Conservation (phyloP, 1,284 basidiomycete species). For the Ceratobasidium sp. region DNA sequence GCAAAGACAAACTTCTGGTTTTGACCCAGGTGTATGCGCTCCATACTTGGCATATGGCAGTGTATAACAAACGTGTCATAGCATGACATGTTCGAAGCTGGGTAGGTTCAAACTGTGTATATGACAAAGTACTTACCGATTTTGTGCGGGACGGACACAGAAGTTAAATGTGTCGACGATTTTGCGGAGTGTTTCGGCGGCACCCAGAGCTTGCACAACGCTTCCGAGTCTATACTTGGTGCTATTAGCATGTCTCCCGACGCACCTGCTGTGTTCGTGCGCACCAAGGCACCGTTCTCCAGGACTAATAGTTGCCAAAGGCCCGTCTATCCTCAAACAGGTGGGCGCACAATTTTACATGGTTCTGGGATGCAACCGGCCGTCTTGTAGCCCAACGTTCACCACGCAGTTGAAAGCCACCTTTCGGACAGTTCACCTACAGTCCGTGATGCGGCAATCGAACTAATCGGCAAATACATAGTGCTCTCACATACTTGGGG, state of each 20-base stretch:
- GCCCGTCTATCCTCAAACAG: slow-evolving; percentile 80
- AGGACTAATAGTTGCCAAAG: slow-evolving; percentile 84
- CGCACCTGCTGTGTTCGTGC: slow-evolving; percentile 83
- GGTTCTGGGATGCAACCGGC: background rate
- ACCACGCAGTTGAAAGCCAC: slow-evolving; percentile 85
- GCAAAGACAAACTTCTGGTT: slow-evolving; percentile 86
- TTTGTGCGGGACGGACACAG: slow-evolving; percentile 68
- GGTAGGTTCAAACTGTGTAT: slow-evolving; percentile 59
- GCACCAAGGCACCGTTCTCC: slow-evolving; percentile 90
- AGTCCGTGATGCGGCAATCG: slow-evolving; percentile 95
- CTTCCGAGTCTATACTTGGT: slow-evolving; percentile 82
- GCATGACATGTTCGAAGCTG: slow-evolving; percentile 78
- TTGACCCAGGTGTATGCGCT: slow-evolving; percentile 76
- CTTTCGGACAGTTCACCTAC: slow-evolving; percentile 90
- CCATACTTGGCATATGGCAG: background rate
- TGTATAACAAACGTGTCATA: slow-evolving; percentile 63
- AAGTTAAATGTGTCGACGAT: slow-evolving; percentile 70
- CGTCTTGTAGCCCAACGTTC: slow-evolving; percentile 70
- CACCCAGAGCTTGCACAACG: slow-evolving; percentile 75
- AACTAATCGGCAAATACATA: slow-evolving; percentile 95
- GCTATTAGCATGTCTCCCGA: slow-evolving; percentile 83
- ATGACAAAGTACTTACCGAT: background rate
- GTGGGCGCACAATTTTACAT: slow-evolving; percentile 59
- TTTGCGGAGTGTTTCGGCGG: slow-evolving; percentile 80
- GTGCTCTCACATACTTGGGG: slow-evolving; percentile 86